Conservation (phyloP, 2,329 filamentous ascomycete genomes). For the Calonectria pauciramosa region DNA sequence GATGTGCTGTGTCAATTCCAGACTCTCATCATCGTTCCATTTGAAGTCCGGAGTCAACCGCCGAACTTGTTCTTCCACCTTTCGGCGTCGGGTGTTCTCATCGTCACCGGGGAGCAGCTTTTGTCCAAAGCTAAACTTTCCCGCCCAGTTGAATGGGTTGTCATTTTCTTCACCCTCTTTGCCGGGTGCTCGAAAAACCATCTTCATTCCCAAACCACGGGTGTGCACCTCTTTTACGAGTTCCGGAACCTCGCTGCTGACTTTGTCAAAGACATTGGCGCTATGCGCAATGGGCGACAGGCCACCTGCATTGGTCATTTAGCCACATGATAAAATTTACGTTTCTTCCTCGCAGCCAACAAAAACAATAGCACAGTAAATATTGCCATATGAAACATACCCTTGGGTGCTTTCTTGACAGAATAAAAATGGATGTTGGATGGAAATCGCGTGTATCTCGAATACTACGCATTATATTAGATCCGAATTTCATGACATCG, state of each 20-base stretch:
- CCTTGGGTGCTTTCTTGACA: conserved; percentile 31
- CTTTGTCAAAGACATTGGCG: conserved; percentile 29
- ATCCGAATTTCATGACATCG: fast-evolving
- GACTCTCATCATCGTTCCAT: conserved; percentile 28
- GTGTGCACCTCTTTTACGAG: conserved; percentile 17
- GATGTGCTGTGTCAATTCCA: conserved; percentile 34
- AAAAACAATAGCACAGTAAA: neutral
- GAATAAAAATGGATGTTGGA: conserved; percentile 35
- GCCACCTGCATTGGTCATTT: neutral
- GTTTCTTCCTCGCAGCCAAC: neutral
- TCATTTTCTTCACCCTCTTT: conserved; percentile 23
- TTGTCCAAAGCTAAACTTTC: conserved; percentile 31
- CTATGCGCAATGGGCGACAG: conserved; percentile 26
- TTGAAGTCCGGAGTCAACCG: conserved; percentile 27
- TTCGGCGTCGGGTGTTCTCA: conserved; percentile 16
- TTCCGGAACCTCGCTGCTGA: conserved; percentile 22
- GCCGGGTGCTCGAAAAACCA: conserved; percentile 27
- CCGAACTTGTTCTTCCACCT: conserved; percentile 30
- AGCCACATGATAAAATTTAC: neutral
- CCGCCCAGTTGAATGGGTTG: conserved; percentile 32
- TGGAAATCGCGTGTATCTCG: conserved; percentile 31
- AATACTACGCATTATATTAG: neutral
- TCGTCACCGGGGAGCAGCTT: conserved; percentile 15
- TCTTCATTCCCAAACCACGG: conserved; percentile 29
- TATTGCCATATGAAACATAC: neutral